phyloP scores from a whole-genome alignment of 2,329 filamentous ascomycete species.

The Cladophialophora bantiana region DNA sequence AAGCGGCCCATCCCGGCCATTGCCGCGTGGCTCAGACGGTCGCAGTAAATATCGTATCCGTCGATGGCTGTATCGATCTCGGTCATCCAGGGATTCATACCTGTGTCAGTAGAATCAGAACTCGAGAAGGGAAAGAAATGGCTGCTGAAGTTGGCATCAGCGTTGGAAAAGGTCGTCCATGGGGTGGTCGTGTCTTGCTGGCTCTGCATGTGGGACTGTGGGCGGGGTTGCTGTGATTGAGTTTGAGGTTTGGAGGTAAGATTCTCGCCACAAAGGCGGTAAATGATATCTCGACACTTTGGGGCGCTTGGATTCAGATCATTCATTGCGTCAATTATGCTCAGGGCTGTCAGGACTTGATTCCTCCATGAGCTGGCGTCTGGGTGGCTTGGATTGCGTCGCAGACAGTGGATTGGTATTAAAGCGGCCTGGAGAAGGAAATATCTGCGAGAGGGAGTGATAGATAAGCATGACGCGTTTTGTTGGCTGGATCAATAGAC shows the following conservation, averaged over 20 bases:
- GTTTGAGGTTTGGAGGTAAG: slow-evolving; percentile 11
- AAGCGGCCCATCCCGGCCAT: slow-evolving; percentile 29
- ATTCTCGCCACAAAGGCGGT: slow-evolving; percentile 33
- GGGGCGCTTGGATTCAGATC: slow-evolving; percentile 33
- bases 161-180: slow-evolving; percentile 13
- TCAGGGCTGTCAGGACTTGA: slow-evolving; percentile 30
- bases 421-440: slow-evolving; percentile 57
- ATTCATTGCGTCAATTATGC: slow-evolving; percentile 34
- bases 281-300: slow-evolving; percentile 36
- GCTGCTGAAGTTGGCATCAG: slow-evolving; percentile 9
- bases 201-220: slow-evolving; percentile 2
- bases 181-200: slow-evolving; percentile 8
- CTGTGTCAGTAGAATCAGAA: slow-evolving; percentile 19
- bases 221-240: slow-evolving; percentile 9
- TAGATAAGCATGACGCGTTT: too few species aligned
- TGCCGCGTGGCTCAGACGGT: slow-evolving; percentile 32
- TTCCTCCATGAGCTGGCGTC: slow-evolving; percentile 43
- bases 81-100: slow-evolving; percentile 33
- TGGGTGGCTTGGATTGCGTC: slow-evolving; percentile 47
- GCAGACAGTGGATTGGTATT: slow-evolving; percentile 54
- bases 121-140: slow-evolving; percentile 22
- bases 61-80: slow-evolving; percentile 37
- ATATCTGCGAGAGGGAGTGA: slow-evolving; percentile 41
- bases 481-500: neutral
- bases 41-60: slow-evolving; percentile 34